Conservation (phyloP, 345 rosid genomes). For the Clarkia xantiana region DNA sequence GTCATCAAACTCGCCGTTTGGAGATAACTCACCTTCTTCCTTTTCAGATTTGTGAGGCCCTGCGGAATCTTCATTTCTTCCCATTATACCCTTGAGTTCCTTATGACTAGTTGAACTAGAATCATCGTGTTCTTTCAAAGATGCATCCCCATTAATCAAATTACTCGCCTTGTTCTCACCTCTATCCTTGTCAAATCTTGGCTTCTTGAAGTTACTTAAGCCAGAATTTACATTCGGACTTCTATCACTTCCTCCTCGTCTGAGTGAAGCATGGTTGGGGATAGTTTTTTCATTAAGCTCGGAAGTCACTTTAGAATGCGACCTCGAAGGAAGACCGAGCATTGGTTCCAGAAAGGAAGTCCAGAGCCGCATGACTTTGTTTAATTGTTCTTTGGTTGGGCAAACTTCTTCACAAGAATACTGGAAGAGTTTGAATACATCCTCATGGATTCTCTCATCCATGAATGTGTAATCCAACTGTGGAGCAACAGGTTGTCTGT, state of each 20-base stretch:
- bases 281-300: slow-evolving; percentile 31
- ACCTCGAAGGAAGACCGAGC: slow-evolving; percentile 49
- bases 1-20: slow-evolving; percentile 63
- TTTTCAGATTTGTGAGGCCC: slow-evolving; percentile 60
- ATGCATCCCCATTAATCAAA: slow-evolving; percentile 36
- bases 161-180: slow-evolving; percentile 32
- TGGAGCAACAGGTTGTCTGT: slow-evolving; percentile 45
- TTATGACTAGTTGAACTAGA: slow-evolving; percentile 11
- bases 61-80: slow-evolving; percentile 20
- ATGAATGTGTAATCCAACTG: slow-evolving; percentile 54
- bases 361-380: slow-evolving; percentile 87
- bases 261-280: slow-evolving; percentile 22
- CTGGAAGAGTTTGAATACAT: slow-evolving; percentile 64
- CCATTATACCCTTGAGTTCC: slow-evolving; percentile 11
- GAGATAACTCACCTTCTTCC: slow-evolving; percentile 97
- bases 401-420: slow-evolving; percentile 95
- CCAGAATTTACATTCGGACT: slow-evolving; percentile 30
- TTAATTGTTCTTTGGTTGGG: slow-evolving; percentile 80
- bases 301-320: slow-evolving; percentile 24
- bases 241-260: slow-evolving; percentile 36
- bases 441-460: slow-evolving; percentile 68
- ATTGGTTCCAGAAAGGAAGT: slow-evolving; percentile 69
- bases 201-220: slow-evolving; percentile 29
- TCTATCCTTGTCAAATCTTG: slow-evolving; percentile 30
- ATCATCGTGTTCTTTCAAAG: slow-evolving; percentile 35